These are phyloP conservation scores for Wickerhamomyces rabaulensis DNA, from an alignment of 805 yeast genomes.

Conservation along the genomic window DNA sequence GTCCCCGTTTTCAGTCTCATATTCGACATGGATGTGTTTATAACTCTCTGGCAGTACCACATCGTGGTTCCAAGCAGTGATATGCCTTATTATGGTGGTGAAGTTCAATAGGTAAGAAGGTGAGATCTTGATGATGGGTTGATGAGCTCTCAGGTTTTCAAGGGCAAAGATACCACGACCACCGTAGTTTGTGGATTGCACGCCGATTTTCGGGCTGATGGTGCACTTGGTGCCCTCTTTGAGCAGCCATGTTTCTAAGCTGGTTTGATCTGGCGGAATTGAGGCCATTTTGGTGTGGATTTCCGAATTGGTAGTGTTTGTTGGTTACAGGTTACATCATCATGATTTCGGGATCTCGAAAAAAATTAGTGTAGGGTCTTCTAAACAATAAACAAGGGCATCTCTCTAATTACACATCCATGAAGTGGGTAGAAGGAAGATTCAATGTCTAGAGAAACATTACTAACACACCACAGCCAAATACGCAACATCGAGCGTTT, in stretches of 20 bases:
- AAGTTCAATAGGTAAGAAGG: slow-evolving; percentile 53
- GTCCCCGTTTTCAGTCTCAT: slow-evolving; percentile 17
- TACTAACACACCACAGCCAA: neutral
- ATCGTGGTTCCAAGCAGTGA: slow-evolving; percentile 29
- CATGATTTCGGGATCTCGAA: too few relatives aligned
- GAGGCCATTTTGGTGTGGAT: neutral
- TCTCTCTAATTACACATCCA: too few relatives aligned
- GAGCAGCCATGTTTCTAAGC: slow-evolving; percentile 7
- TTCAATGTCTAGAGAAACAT: too few relatives aligned
- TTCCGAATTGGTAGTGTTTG: too few relatives aligned
- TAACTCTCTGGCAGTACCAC: slow-evolving; percentile 3
- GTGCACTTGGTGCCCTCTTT: neutral
- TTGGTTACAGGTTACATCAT: too few relatives aligned
- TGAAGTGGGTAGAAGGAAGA: neutral
- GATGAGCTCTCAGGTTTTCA: slow-evolving; percentile 32
- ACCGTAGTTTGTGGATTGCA: slow-evolving; percentile 31
- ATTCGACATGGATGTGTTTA: slow-evolving; percentile 7
- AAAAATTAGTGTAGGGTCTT: too few relatives aligned
- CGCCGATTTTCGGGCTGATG: neutral
- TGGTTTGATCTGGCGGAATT: neutral
- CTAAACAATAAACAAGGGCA: too few relatives aligned
- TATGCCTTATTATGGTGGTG: slow-evolving; percentile 44
- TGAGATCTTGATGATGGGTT: slow-evolving; percentile 51
- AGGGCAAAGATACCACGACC: slow-evolving; percentile 64
- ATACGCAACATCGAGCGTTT: slow-evolving; percentile 23